phyloP scores from a whole-genome alignment of 768 basidiomycete genomes.

The Pisolithus orientalis region DNA sequence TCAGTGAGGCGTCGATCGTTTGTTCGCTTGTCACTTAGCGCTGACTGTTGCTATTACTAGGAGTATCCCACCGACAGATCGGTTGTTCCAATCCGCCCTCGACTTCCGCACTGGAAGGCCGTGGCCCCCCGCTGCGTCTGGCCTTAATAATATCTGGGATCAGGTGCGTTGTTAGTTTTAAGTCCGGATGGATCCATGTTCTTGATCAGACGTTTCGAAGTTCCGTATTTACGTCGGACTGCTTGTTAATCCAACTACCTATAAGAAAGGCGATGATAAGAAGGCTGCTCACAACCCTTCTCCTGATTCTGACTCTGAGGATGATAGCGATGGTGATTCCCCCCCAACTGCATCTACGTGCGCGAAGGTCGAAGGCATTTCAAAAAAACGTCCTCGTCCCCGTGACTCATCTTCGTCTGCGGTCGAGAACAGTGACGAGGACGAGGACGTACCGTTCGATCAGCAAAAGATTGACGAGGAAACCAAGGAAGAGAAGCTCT shows the following conservation, averaged over 20 bases:
- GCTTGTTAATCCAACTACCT: conserved; percentile 38
- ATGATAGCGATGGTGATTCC: conserved; percentile 15
- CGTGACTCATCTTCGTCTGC: conserved; percentile 8
- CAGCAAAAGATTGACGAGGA: conserved; percentile 28
- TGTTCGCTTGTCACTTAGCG: not conserved
- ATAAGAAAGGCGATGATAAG: conserved; percentile 26
- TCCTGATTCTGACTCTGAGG: conserved; percentile 30
- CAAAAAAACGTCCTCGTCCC: conserved; percentile 22
- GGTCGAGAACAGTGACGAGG: conserved; percentile 19
- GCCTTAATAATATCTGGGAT: conserved; percentile 51
- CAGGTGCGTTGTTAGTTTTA: conserved; percentile 36
- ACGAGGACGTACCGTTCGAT: conserved; percentile 34
- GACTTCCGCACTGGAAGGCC: conserved; percentile 46
- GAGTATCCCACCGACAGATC: conserved; percentile 39
- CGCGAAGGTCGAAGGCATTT: not conserved
- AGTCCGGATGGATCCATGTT: not conserved
- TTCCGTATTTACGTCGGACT: conserved; percentile 59
- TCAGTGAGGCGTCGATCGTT: conserved; percentile 35
- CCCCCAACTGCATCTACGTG: conserved; percentile 4
- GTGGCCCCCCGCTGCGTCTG: conserved; percentile 29
- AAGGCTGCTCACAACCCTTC: conserved; percentile 26
- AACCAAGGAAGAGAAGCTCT: conserved; percentile 37
- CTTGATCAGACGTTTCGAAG: conserved; percentile 29
- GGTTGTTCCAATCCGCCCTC: conserved; percentile 49
- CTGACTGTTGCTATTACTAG: conserved; percentile 25